Conservation (phyloP, 2,329 filamentous ascomycete species). For the Cladobotryum mycophilum region DNA sequence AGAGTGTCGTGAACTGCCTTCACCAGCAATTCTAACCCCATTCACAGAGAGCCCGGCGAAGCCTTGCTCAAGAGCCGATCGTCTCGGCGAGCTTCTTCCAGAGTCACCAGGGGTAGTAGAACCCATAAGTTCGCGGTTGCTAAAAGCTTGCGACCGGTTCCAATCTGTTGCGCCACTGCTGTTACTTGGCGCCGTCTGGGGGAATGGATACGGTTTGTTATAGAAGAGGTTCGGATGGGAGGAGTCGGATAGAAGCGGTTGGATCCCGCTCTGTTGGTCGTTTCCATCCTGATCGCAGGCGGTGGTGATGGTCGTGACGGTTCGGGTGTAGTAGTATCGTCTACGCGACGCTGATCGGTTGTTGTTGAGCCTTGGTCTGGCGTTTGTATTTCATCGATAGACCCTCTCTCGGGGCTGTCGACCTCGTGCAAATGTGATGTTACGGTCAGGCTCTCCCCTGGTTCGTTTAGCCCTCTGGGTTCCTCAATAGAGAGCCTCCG, state of each 20-base stretch:
- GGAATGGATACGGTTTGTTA: background rate
- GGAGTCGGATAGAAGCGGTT: constrained; percentile 1
- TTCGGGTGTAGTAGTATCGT: background rate
- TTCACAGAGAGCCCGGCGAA: background rate
- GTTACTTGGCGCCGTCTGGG: background rate
- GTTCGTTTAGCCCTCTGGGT: constrained; percentile 11
- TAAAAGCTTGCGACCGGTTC: background rate
- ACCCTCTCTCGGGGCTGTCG: background rate
- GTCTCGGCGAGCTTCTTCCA: constrained; percentile 1
- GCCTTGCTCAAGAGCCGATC: constrained; percentile 1
- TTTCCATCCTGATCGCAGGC: constrained; percentile 1
- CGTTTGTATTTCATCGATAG: background rate
- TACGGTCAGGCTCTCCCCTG: constrained; percentile 7
- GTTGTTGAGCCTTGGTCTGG: background rate
- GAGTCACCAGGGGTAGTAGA: background rate
- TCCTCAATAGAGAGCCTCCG: constrained; percentile 28
- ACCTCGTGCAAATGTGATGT: constrained; percentile 4
- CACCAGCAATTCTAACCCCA: constrained; percentile 1
- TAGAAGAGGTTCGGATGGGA: constrained; percentile 16
- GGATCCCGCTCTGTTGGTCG: background rate
- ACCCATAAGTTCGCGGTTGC: background rate
- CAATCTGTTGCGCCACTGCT: background rate
- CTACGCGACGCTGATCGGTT: background rate
- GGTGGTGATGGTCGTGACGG: background rate
- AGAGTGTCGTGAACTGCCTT: constrained; percentile 5